Evolutionary conservation across 2,329 filamentous ascomycete species (phyloP).

Genomic region (Botrytis deweyae): DNA sequence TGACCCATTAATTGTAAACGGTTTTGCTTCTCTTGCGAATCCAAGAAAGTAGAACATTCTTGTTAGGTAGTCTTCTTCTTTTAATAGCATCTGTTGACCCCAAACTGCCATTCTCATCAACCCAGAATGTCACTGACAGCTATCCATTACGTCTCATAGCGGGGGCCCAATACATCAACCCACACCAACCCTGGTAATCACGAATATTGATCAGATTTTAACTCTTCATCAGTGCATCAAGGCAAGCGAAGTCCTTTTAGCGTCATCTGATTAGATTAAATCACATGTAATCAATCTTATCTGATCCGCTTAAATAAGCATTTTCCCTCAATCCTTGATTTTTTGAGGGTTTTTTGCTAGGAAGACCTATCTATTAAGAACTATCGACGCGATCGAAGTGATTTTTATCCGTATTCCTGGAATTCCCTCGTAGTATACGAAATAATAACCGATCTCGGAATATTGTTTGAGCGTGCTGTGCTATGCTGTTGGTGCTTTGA

Average conservation of each 20-base stretch:
- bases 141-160: constrained; percentile 6
- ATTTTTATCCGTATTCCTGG: neutral
- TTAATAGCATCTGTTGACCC: neutral
- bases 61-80: neutral
- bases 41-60: neutral
- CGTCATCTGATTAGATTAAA: constrained; percentile 19
- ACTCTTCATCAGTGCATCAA: neutral
- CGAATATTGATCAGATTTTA: neutral
- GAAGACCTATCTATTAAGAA: neutral
- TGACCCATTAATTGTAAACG: neutral
- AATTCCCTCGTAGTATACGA: neutral
- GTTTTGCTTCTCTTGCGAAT: no score
- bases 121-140: neutral
- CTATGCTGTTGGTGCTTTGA: neutral
- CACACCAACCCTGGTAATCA: neutral
- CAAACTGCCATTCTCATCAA: neutral
- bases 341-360: neutral
- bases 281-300: constrained; percentile 12
- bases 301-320: constrained; percentile 11
- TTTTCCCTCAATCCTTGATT: neutral
- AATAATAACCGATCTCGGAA: neutral
- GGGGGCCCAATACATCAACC: neutral
- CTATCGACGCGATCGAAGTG: neutral
- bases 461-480: neutral
- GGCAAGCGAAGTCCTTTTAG: constrained; percentile 4